Evolutionary conservation across 345 rosid species (phyloP), one percentile per base, ranked within the genome.

Genomic region (Camelina laxa): DNA sequence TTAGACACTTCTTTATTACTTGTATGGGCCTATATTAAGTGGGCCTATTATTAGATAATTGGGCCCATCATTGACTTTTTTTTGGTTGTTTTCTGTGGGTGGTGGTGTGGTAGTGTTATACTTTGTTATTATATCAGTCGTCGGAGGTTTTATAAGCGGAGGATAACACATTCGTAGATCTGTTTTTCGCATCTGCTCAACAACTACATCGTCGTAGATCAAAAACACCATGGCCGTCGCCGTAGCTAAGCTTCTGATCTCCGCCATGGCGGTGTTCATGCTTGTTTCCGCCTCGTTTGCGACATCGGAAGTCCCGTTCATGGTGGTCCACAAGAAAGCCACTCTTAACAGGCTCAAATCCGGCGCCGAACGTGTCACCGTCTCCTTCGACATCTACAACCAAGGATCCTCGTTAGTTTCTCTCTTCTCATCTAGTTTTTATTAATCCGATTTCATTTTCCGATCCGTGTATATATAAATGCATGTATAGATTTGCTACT

Each of bases 291-390:
- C 86, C 36, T 64, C 88, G 14, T 73, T 86, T 33, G 89, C 86
- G 75, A 80, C 69, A 79, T 51, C 88, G 60, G 99, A 92, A 67
- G 92, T 83, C 33, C 98, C 98, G 30, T 92, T 92, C 86, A 82
- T 96, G 55, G 88, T 96, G 55, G 98, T 89, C 11, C 92, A 91
- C 83, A 91, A 94, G 93, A 91, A 94, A 84, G 97, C 92, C 20
- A 74, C 93, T 58, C 88, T 86, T 73, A 84, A 75, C 67, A 66
- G 95, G 65, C 93, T 89, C 84, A 96, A 88, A 75, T 86, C 97
- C 47, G 98, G 97, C 67, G 82, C 84, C 56, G 98, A 96, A 68
- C 96, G 93, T 39, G 92, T 96, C 86, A 73, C 76, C 30, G 96
- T 96, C 73, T 84, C 97, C 39, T 72, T 86, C 63, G 97, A 96